Evolutionary conservation across 129 eudicot species (phyloP).

Genomic region (Arctium lappa): DNA sequence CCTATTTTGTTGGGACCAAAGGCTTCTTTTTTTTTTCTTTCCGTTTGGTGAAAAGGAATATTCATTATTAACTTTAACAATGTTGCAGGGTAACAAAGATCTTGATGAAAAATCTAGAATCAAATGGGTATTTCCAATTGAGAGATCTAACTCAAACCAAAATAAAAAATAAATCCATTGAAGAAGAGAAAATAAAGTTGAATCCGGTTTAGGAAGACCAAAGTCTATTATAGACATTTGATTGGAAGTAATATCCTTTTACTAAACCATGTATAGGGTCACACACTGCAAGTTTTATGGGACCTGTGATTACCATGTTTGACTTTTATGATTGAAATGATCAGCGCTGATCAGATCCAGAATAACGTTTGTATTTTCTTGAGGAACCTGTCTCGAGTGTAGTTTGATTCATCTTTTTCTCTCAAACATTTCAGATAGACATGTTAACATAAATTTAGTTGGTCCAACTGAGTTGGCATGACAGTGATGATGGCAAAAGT

Average conservation of each 20-base stretch:
- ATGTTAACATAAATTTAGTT: not conserved
- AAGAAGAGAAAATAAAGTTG: not conserved
- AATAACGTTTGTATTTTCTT: not conserved
- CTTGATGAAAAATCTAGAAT: not conserved
- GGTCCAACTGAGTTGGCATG: not conserved
- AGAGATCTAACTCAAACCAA: not conserved
- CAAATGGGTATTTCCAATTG: not conserved
- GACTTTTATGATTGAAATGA: not conserved
- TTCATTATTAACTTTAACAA: not conserved
- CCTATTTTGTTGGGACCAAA: constrained; percentile 3
- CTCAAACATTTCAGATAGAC: not conserved
- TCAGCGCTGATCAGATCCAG: not conserved
- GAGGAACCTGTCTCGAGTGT: not conserved
- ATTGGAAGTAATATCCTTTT: not conserved
- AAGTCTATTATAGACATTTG: constrained; percentile 12
- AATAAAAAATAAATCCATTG: not conserved
- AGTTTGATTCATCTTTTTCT: not conserved
- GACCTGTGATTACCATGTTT: not conserved
- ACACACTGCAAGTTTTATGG: not conserved
- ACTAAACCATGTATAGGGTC: not conserved
- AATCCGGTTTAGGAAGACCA: constrained; percentile 3
- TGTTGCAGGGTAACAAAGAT: not conserved
- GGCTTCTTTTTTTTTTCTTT: not conserved
- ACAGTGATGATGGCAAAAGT: not conserved
- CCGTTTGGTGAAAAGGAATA: not conserved